These are phyloP conservation scores for Juglanconis oblonga DNA, from an alignment of 2,329 filamentous ascomycete species.

Conservation along the genomic window DNA sequence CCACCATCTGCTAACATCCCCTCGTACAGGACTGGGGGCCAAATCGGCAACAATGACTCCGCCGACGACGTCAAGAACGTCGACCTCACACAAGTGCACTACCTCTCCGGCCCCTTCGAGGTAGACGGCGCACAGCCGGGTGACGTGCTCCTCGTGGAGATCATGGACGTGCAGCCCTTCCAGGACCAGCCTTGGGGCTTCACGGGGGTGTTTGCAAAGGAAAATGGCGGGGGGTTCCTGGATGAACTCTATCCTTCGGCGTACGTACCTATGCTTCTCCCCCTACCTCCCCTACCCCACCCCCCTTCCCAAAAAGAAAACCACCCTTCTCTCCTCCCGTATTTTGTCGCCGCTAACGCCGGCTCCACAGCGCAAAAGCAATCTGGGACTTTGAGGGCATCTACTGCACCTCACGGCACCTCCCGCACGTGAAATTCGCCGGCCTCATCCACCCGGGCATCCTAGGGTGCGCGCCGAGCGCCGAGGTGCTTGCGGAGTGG, in stretches of 20 bases:
- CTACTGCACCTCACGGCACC: constrained; percentile 79
- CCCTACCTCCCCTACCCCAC: neutral
- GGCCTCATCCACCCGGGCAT: constrained; percentile 92
- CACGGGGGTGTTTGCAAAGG: constrained; percentile 74
- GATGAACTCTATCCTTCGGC: constrained; percentile 84
- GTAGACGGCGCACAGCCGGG: constrained; percentile 81
- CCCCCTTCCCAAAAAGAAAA: neutral
- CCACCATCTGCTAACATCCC: constrained; percentile 7
- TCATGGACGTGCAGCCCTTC: constrained; percentile 89
- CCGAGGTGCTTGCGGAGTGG: constrained; percentile 76
- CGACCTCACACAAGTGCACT: constrained; percentile 81
- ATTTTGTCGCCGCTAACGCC: neutral
- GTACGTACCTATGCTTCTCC: constrained; percentile 42
- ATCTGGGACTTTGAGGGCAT: constrained; percentile 59
- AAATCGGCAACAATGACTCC: constrained; percentile 84
- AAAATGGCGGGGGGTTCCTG: constrained; percentile 85
- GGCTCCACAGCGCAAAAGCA: constrained; percentile 44
- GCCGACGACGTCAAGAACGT: constrained; percentile 86
- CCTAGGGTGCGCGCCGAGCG: constrained; percentile 80
- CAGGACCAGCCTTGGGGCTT: constrained; percentile 87
- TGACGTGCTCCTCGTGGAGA: constrained; percentile 82
- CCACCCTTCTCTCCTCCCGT: neutral
- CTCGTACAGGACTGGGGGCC: constrained; percentile 60
- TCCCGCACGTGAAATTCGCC: constrained; percentile 82
- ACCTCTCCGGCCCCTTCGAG: constrained; percentile 86